Evolutionary conservation across 176 grass and related monocot genomes (phyloP).

Genomic region (Zoysia pacifica): DNA sequence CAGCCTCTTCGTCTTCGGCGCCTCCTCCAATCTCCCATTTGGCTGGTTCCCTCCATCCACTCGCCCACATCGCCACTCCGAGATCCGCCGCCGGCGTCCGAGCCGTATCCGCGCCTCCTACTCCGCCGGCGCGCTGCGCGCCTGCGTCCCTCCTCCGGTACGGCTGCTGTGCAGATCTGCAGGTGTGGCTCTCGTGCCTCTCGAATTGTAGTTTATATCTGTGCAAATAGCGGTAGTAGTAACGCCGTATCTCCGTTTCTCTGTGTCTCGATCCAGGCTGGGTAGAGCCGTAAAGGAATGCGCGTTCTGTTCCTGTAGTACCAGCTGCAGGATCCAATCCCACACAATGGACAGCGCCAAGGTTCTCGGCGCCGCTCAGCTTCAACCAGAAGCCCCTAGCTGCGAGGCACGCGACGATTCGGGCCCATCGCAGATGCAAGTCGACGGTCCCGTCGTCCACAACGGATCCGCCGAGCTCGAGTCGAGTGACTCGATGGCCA

Average conservation of each 20-base stretch:
- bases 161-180: not conserved
- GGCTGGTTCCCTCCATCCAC: not conserved
- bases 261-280: slow-evolving; percentile 11
- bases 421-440: slow-evolving; percentile 38
- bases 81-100: slow-evolving; percentile 8
- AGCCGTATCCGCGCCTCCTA: not conserved
- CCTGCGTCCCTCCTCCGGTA: not conserved
- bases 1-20: not conserved
- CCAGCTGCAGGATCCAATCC: not conserved
- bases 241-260: not conserved
- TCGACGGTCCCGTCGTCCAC: slow-evolving; percentile 26
- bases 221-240: not conserved
- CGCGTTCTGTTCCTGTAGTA: not conserved
- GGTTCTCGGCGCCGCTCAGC: slow-evolving; percentile 12
- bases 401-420: not conserved
- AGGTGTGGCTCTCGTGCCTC: not conserved
- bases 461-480: slow-evolving; percentile 35
- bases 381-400: not conserved
- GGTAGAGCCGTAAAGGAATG: slow-evolving; percentile 18
- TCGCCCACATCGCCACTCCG: not conserved
- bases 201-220: not conserved
- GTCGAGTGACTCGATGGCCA: slow-evolving; percentile 38
- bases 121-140: not conserved
- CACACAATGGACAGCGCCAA: slow-evolving; percentile 27
- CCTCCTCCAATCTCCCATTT: not conserved